Conservation (phyloP, 2,329 filamentous ascomycete genomes). For the Cyphellophora attinorum region DNA sequence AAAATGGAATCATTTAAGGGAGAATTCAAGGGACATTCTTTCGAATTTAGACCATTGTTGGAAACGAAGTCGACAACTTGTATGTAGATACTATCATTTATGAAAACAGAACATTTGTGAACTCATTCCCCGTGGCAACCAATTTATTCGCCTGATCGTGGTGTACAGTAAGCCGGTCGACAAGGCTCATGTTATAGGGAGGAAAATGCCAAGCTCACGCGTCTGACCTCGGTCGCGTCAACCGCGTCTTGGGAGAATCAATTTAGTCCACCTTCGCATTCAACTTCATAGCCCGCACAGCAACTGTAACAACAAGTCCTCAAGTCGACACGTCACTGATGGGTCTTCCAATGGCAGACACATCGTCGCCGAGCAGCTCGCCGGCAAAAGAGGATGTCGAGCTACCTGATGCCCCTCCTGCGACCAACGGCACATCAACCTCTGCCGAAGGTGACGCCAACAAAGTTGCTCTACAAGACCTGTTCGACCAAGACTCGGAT, state of each 20-base stretch:
- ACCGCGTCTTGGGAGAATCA: too few relatives aligned
- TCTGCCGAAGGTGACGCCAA: conserved; percentile 6
- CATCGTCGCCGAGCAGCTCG: conserved; percentile 8
- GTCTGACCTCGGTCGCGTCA: too few relatives aligned
- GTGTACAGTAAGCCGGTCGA: too few relatives aligned
- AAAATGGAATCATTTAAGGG: neutral
- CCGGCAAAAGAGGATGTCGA: conserved; percentile 11
- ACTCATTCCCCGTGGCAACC: too few relatives aligned
- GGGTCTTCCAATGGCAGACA: conserved; percentile 21
- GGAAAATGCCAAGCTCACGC: too few relatives aligned
- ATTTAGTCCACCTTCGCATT: too few relatives aligned
- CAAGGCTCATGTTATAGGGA: too few relatives aligned
- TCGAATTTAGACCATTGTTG: neutral
- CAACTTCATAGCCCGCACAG: too few relatives aligned
- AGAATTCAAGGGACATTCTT: conserved; percentile 1
- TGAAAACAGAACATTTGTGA: too few relatives aligned
- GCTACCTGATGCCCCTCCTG: conserved; percentile 16
- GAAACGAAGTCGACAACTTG: conserved; percentile 1
- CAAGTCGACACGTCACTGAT: conserved; percentile 7
- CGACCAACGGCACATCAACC: neutral
- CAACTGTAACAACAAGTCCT: too few relatives aligned
- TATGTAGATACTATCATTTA: too few relatives aligned
- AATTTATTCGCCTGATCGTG: too few relatives aligned
- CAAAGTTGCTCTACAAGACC: conserved; percentile 43
- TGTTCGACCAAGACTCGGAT: conserved; percentile 47